Base-by-base conservation (phyloP, 129 eudicot genomes). In the Flaveria robusta region DNA sequence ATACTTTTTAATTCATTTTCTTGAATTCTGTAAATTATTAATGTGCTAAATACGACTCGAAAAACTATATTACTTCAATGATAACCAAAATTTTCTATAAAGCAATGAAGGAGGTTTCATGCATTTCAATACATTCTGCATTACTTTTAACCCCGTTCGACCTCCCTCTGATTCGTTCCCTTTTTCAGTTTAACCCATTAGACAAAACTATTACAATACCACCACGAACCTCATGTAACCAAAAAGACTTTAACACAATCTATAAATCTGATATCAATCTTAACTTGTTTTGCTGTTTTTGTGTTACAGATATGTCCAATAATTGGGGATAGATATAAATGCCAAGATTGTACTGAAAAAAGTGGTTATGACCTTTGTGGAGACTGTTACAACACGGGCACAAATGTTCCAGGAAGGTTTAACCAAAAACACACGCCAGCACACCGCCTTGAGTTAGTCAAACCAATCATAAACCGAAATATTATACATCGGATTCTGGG, bases 381-480 rank as follows among this genome's bases (percentile, higher is more conserved):
- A 70, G 91, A 83, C 54, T 91, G 97, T 81, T 83, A 84, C 79
- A 82, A 75, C n/a, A 71, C 88, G 15, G 66, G 82, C 22, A 81
- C 88, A 46, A 85, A 81, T 64, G 82, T 83, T 71, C 90, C 97
- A 4, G 97, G 97, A 19, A 74, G 97, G 77, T 88, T 91, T 47
- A 88, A 86, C 68, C 97, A 91, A 69, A 85, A 86, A 81, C 93
- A 91, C 74, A 86, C 91, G 37, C 56, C 91, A 45, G 81, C 85
- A 27, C 97, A 91, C 87, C 77, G 29, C 73, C 83, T 91, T 46
- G 85, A 84, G 74, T 67, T 82, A 16, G 66, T 79, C 45, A 79
- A 77, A 46, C 49, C 90, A 14, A 49, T 68, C 31, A 7, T 47
- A 5, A 58, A 70, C 73, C 80, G 46, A 5, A 52, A 82, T 37